Evolutionary conservation across 1,139 yeast species (phyloP), one percentile per base, ranked within the genome.

Genomic region (Geotrichum aggregatum): DNA sequence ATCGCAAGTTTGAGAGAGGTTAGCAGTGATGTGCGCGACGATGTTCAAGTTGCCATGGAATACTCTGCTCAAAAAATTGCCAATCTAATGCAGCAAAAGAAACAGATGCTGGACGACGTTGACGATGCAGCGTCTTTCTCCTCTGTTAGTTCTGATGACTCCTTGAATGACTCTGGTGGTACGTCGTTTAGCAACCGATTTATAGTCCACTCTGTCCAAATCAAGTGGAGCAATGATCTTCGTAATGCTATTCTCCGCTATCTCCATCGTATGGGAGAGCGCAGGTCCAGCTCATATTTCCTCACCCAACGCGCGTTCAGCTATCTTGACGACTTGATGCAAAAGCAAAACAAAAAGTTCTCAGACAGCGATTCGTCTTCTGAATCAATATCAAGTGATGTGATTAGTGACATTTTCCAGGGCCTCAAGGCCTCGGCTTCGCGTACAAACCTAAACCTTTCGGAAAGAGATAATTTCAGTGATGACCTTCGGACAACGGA

Each of bases 211-310:
- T 83, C 85, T 59, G 76, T 89, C 66, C 80, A 82, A 61, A 66
- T 89, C 63, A 84, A 82, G 59, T 89, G 97, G 96, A 83, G 85
- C 64, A 84, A 85, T 56, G 66, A 72, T 6, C 74, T 84, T 11
- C 74, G 95, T 50, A 80, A 86, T 59, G 75, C 79, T 34, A 71
- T 88, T 51, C 74, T 78, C 59, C 76, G 79, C 39, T 87, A 87
- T 62, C 66, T 84, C 36, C 84, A 83, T 55, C 74, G 79, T 49
- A 74, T 83, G 8, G 76, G 78, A 21, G 79, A 82, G 42, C 71
- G 85, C 36, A 75, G 75, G 49, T 78, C 84, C 2, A 74, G 78
- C 48, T 72, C 75, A 1, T 86, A 83, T 65, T 83, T 80, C 57
- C 71, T 84, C 75, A 78, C 88, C 14, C 80, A 84, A 54, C 79